phyloP scores from a whole-genome alignment of 768 basidiomycete species.

The Termitomyces eurrhizus region DNA sequence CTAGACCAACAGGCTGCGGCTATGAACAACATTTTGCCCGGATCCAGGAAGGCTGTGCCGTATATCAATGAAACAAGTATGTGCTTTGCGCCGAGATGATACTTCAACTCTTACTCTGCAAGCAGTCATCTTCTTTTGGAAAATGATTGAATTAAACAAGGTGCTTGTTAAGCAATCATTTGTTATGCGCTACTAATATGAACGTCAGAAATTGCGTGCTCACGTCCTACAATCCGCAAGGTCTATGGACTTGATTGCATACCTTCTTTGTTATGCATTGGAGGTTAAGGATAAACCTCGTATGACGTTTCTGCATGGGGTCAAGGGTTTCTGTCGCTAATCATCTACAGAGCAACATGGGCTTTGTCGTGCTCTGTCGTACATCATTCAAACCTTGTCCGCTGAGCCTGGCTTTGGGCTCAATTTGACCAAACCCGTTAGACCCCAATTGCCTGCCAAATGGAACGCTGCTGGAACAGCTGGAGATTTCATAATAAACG shows the following conservation, averaged over 20 bases:
- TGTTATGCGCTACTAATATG: conserved; percentile 1
- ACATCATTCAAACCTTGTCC: conserved; percentile 88
- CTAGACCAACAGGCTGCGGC: conserved; percentile 75
- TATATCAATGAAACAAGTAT: conserved; percentile 80
- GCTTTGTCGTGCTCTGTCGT: conserved; percentile 82
- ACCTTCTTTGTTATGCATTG: conserved; percentile 75
- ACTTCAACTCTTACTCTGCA: neutral
- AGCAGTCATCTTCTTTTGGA: conserved; percentile 84
- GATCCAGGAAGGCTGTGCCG: conserved; percentile 78
- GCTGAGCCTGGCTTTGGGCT: conserved; percentile 76
- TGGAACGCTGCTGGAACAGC: conserved; percentile 71
- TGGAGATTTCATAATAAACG: conserved; percentile 87
- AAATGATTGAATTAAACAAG: conserved; percentile 90
- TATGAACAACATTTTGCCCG: conserved; percentile 73
- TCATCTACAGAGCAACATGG: conserved; percentile 75
- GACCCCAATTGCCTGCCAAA: conserved; percentile 66
- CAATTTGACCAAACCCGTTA: conserved; percentile 64
- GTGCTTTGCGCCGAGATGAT: conserved; percentile 19
- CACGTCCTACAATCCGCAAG: conserved; percentile 79
- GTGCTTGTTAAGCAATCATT: conserved; percentile 30
- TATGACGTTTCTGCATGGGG: conserved; percentile 33
- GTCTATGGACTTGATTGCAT: conserved; percentile 71
- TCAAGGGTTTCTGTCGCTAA: neutral
- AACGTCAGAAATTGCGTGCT: conserved; percentile 79
- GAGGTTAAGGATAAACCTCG: conserved; percentile 94